Evolutionary conservation across 1,139 yeast genomes (phyloP).

Genomic region (Chernovozyma sophiae-reginae): DNA sequence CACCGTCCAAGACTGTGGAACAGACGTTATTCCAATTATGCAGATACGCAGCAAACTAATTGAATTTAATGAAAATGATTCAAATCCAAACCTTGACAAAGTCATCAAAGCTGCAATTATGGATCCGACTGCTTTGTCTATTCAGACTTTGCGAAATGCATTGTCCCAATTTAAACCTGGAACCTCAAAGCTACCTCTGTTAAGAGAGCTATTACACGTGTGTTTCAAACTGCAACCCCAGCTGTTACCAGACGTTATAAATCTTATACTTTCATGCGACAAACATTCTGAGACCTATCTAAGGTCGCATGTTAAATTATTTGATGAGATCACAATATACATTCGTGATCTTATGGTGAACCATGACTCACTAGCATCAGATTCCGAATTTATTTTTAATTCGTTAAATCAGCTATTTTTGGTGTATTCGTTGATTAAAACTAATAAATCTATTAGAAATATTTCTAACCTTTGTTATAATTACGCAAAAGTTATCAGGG

Average conservation of each 20-base stretch:
- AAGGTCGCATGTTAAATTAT: neutral
- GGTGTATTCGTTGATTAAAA: neutral
- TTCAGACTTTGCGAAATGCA: neutral
- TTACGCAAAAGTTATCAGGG: slow-evolving; percentile 12
- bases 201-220: neutral
- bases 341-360: neutral
- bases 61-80: too few species aligned
- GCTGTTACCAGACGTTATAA: neutral
- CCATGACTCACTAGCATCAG: neutral
- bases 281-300: neutral
- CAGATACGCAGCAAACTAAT: neutral
- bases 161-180: neutral
- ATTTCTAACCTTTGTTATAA: slow-evolving; percentile 23
- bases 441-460: slow-evolving; percentile 20
- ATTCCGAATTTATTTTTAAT: neutral
- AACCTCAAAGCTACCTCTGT: neutral
- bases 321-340: neutral
- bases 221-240: neutral
- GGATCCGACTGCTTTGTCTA: neutral
- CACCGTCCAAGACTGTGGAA: neutral
- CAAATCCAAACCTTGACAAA: neutral
- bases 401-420: neutral
- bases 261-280: neutral
- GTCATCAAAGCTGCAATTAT: neutral
- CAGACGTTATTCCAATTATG: neutral